Percentiles rank a stretch among this genome's conserved stretches.
These are phyloP conservation scores for Cydonia oblonga DNA, from an alignment of 331 rosid genomes.

Conservation along the genomic window DNA sequence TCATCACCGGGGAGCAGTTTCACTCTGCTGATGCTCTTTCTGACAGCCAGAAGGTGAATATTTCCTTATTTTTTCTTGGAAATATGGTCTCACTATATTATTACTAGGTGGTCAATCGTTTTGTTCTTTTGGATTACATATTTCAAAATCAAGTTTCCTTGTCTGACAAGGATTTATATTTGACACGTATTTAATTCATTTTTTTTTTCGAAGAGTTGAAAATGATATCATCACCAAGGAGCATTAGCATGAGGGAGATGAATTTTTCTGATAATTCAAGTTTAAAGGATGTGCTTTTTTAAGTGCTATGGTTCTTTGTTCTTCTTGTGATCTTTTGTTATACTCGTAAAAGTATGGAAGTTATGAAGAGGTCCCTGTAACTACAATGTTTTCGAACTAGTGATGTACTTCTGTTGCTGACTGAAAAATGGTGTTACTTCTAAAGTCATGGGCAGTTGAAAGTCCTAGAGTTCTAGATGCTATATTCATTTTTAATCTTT, in stretches of 20 bases:
- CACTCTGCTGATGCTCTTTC: conserved; percentile 66
- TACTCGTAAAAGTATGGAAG: neutral
- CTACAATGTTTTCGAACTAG: neutral
- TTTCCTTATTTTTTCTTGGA: neutral
- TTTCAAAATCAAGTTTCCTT: neutral
- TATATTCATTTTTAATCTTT: neutral
- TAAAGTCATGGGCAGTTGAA: neutral
- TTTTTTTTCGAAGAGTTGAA: neutral
- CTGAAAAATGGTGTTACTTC: neutral
- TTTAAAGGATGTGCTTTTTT: neutral
- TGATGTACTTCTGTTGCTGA: neutral
- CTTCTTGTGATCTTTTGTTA: neutral
- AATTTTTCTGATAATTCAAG: neutral
- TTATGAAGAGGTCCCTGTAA: neutral
- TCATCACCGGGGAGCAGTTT: conserved; percentile 69
- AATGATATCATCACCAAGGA: neutral
- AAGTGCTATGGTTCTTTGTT: neutral
- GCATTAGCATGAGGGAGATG: neutral
- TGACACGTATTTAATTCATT: neutral
- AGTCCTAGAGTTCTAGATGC: neutral
- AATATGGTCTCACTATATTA: neutral
- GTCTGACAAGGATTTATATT: neutral
- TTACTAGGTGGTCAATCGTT: neutral
- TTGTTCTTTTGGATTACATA: neutral
- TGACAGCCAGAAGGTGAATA: conserved; percentile 65